Conservation (phyloP, 768 basidiomycete genomes). For the Lactarius deliciosus region DNA sequence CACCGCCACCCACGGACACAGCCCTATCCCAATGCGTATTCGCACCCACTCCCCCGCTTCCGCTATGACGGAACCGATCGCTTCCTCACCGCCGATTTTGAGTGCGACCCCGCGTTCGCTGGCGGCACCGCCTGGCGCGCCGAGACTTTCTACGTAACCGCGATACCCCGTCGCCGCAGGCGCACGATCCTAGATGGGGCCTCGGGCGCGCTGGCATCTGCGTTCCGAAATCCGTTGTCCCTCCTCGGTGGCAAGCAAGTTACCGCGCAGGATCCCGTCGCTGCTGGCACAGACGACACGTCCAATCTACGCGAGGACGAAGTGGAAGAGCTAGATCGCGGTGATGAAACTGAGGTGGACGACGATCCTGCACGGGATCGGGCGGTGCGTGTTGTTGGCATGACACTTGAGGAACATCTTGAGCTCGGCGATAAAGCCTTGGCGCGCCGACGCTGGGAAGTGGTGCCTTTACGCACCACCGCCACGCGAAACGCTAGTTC, state of each 20-base stretch:
- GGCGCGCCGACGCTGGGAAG: constrained; percentile 49
- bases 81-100: constrained; percentile 60
- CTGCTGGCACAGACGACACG: constrained; percentile 30
- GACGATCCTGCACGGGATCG: constrained; percentile 61
- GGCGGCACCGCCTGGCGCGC: constrained; percentile 52
- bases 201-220: constrained; percentile 59
- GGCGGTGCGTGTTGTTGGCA: constrained; percentile 54
- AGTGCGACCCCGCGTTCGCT: constrained; percentile 58
- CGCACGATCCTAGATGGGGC: constrained; percentile 71
- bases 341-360: constrained; percentile 77
- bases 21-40: constrained; percentile 76
- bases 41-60: constrained; percentile 75
- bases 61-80: constrained; percentile 53
- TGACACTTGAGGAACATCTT: constrained; percentile 43
- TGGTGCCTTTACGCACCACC: constrained; percentile 44
- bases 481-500: constrained; percentile 6
- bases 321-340: constrained; percentile 72
- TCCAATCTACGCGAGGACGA: constrained; percentile 72
- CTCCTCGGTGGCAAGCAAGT: constrained; percentile 38
- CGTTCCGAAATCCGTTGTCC: constrained; percentile 56
- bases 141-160: constrained; percentile 60
- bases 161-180: constrained; percentile 67
- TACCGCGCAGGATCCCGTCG: constrained; percentile 21
- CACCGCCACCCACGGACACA: constrained; percentile 73
- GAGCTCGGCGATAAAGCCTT: constrained; percentile 39